Percentiles rank a stretch among this genome's conserved stretches.
Conservation (phyloP, 2,329 filamentous ascomycete species). For the Fusarium sp. region DNA sequence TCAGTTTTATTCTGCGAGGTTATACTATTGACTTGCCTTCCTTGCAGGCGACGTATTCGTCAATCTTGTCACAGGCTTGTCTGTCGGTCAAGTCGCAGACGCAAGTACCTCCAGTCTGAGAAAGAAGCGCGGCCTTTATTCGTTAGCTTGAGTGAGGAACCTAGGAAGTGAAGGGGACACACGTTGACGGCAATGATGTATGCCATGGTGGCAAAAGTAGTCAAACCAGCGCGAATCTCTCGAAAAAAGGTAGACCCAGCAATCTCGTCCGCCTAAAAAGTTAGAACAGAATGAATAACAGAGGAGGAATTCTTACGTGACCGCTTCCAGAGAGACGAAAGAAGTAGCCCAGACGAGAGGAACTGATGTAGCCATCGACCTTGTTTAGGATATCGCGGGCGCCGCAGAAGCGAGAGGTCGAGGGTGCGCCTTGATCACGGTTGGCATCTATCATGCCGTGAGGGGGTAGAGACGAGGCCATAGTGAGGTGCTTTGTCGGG, state of each 20-base stretch:
- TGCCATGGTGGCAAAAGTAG: slow-evolving; percentile 85
- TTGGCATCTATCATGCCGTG: slow-evolving; percentile 23
- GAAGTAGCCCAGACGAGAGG: slow-evolving; percentile 65
- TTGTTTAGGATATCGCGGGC: slow-evolving; percentile 52
- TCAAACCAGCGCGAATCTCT: slow-evolving; percentile 82
- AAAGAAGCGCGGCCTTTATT: slow-evolving; percentile 75
- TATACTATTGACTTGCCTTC: slow-evolving; percentile 53
- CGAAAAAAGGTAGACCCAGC: slow-evolving; percentile 78
- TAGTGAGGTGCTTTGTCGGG: not conserved
- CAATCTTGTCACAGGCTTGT: slow-evolving; percentile 61
- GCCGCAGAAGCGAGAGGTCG: slow-evolving; percentile 45
- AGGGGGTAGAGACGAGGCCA: slow-evolving; percentile 24
- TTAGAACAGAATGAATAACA: not conserved
- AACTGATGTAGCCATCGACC: slow-evolving; percentile 52
- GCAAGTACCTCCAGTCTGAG: slow-evolving; percentile 82
- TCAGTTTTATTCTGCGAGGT: not conserved
- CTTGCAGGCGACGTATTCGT: slow-evolving; percentile 59
- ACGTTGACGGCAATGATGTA: slow-evolving; percentile 85
- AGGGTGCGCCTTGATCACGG: not conserved
- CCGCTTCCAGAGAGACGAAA: slow-evolving; percentile 77
- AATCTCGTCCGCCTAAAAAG: slow-evolving; percentile 71
- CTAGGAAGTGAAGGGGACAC: slow-evolving; percentile 33
- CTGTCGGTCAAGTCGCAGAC: slow-evolving; percentile 65
- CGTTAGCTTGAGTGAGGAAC: slow-evolving; percentile 2
- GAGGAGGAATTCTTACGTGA: slow-evolving; percentile 64